A percentile compares a stretch with the other conserved stretches of the same genome.
These are phyloP conservation scores for Digitaria exilis DNA, from an alignment of 202 grass and related monocot species.

Conservation along the genomic window DNA sequence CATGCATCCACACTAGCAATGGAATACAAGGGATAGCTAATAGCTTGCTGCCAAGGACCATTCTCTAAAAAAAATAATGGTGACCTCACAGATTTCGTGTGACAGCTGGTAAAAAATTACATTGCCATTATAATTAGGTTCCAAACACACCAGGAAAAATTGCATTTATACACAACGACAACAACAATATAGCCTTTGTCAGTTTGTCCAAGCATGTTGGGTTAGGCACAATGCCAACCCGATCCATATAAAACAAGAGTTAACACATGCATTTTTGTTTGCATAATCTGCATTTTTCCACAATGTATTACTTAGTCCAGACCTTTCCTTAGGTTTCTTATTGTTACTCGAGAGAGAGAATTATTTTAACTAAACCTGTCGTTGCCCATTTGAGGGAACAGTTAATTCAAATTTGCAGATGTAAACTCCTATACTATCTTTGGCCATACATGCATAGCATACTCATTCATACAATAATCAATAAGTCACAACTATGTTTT, in stretches of 20 bases:
- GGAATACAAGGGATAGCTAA: neutral
- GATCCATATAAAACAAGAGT: neutral
- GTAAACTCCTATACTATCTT: neutral
- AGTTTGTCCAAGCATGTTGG: too few species aligned
- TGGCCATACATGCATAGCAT: neutral
- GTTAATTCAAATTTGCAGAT: neutral
- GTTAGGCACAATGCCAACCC: too few species aligned
- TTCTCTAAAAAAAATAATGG: neutral
- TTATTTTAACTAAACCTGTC: neutral
- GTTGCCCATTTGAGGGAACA: neutral
- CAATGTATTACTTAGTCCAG: too few species aligned
- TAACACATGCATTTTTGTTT: neutral
- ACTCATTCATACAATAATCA: neutral
- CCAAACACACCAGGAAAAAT: neutral
- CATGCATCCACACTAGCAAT: neutral
- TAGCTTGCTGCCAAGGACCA: neutral
- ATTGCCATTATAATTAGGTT: neutral
- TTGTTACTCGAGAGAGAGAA: neutral
- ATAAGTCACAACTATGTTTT: neutral
- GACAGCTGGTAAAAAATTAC: neutral
- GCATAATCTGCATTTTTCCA: too few species aligned
- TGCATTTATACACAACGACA: too few species aligned
- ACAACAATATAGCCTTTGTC: too few species aligned
- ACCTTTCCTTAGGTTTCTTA: too few species aligned
- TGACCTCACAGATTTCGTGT: neutral